Evolutionary conservation across 2,329 filamentous ascomycete species (phyloP), one percentile per base, ranked within the genome.

Genomic region (Ilyonectria mors-panacis): DNA sequence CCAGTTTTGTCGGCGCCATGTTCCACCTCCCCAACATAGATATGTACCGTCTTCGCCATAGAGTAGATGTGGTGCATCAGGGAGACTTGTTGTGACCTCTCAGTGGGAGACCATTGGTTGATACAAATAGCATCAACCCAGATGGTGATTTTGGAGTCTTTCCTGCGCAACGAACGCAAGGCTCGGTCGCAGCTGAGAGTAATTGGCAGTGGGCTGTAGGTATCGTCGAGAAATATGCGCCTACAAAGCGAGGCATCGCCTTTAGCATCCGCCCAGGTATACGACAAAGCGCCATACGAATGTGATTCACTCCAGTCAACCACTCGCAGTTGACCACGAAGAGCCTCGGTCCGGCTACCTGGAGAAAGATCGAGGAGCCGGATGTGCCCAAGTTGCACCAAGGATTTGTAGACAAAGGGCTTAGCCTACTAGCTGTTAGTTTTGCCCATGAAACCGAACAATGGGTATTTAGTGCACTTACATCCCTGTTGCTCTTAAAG

Each of bases 81-180:
- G 1, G 51, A 57, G 12, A 70, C 68, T 10, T 70, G 68, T 6
- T 67, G 54, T 1, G 68, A 70, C 13, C 68, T 63, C 21, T 70
- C 68, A n/a, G 48, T 9, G 12, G 59, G 55, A 15, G 66, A 58
- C 8, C 58, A 48, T 13, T 70, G 68, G 19, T 70, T 59, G 17
- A 70, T 70, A 8, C 68, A 70, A 8, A 70, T 63, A 2, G 68
- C 59, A 30, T 70, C 68, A 2, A 70, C 64, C 68, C 68, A 70
- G 28, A 70, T 15, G 3, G 58, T 61, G 1, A 70, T 33, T 1
- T 42, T 44, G 19, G 39, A 37, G 7, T 59, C 23, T 21, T 30
- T 35, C 21, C 13, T 45, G 1, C 68, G 68, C 7, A 70, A 21
- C 37, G 39, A 44, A 1, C 67, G 37, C 15, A 70, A 45, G 13